Conservation (phyloP, 768 basidiomycete species). For the Mycena indigotica region DNA sequence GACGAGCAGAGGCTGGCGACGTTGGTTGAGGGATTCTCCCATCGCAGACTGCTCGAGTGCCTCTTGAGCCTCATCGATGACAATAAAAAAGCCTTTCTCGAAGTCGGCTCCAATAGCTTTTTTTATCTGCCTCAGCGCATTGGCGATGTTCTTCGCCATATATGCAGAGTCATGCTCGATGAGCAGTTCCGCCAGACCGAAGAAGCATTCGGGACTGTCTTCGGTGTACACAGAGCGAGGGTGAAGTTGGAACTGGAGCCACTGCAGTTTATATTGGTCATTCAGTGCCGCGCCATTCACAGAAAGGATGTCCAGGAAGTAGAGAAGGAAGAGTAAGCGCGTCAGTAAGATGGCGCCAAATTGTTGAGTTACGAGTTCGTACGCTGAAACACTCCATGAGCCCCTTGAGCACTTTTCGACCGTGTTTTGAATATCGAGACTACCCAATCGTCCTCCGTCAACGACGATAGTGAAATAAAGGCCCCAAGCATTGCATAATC, state of each 20-base stretch:
- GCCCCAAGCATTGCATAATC: too few relatives aligned
- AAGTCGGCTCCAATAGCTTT: background rate
- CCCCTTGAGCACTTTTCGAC: too few relatives aligned
- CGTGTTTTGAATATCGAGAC: too few relatives aligned
- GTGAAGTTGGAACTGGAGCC: background rate
- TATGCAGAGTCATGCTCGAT: background rate
- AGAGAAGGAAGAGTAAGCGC: background rate
- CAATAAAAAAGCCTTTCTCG: background rate
- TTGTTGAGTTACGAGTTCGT: too few relatives aligned
- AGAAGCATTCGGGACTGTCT: background rate
- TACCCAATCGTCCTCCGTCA: too few relatives aligned
- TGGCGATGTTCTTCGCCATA: background rate
- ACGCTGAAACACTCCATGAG: too few relatives aligned
- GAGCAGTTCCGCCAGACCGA: background rate
- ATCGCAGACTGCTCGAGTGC: too few relatives aligned
- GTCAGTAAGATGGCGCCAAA: background rate
- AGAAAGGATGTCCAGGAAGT: background rate
- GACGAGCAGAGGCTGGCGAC: too few relatives aligned
- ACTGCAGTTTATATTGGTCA: background rate
- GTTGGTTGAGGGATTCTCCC: too few relatives aligned
- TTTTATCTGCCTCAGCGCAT: background rate
- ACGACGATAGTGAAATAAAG: too few relatives aligned
- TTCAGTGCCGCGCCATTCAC: background rate
- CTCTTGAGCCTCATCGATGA: background rate
- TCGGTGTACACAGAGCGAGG: background rate